These are phyloP conservation scores for Pleomassaria siparia DNA, from an alignment of 2,329 filamentous ascomycete genomes.

Conservation along the genomic window DNA sequence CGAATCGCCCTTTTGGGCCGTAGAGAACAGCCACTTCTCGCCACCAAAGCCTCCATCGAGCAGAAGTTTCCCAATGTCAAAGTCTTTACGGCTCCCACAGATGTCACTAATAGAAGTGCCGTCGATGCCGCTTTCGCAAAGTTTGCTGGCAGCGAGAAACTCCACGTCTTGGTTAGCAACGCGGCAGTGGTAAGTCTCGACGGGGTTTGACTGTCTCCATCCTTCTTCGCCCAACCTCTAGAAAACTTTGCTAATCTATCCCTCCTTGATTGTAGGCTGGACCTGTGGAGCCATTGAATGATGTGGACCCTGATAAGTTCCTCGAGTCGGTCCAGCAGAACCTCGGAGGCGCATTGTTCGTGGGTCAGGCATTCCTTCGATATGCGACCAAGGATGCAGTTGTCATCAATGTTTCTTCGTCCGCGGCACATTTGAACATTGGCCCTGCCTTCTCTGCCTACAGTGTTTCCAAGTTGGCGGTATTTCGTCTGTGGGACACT, in stretches of 20 bases:
- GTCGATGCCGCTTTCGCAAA: conserved; percentile 22
- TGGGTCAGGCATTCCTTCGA: conserved; percentile 24
- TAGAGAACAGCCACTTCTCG: conserved; percentile 33
- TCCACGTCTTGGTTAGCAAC: conserved; percentile 27
- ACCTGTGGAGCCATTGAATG: conserved; percentile 3
- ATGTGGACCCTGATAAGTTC: conserved; percentile 11
- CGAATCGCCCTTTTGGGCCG: conserved; percentile 50
- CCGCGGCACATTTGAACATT: conserved; percentile 18
- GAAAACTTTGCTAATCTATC: no score
- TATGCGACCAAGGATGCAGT: conserved; percentile 19
- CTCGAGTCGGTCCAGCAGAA: conserved; percentile 17
- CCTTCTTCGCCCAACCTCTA: no score
- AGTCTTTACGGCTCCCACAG: conserved; percentile 15
- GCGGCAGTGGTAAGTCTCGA: conserved; percentile 13
- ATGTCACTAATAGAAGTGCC: conserved; percentile 18
- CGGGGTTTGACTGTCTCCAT: no score
- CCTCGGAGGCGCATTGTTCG: conserved; percentile 17
- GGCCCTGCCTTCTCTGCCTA: conserved; percentile 28
- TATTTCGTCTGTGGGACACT: conserved; percentile 40
- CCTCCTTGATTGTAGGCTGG: no score
- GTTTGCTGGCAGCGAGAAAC: conserved; percentile 11
- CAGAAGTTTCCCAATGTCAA: conserved; percentile 13
- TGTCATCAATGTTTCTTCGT: conserved; percentile 22
- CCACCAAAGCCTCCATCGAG: conserved; percentile 37
- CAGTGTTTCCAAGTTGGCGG: conserved; percentile 39